Base-by-base conservation (phyloP, 139 green algal species). In the Chlamydomonas urium region DNA sequence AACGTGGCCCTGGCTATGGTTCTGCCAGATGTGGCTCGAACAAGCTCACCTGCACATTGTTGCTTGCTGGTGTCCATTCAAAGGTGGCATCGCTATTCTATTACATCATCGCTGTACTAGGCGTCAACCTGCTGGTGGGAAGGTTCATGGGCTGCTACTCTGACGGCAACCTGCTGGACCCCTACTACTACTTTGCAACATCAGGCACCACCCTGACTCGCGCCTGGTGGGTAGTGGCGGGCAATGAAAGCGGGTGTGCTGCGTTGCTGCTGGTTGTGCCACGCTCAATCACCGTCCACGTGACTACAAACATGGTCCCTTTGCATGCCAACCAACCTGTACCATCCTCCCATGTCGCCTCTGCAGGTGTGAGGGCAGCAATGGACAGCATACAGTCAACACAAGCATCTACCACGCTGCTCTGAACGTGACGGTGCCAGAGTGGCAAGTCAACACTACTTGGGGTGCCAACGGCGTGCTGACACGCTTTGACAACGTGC, bases 61-160 rank as follows among this genome's bases (percentile, higher is more conserved):
- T n/a, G n/a, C n/a, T n/a, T 53, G 14, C 17, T 90, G 37, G 85
- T n/a, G n/a, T n/a, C n/a, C n/a, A n/a, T n/a, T n/a, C n/a, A n/a
- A n/a, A n/a, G n/a, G n/a, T 94, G 4, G 89, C 77, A 35, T 17
- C 85, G 32, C 77, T 90, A 24, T 87, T 94, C 73, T 90, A 85
- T 78, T 73, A 90, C 47, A 87, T 90, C 24, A 92, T 94, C 77
- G 85, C 72, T 29, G 88, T 93, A 61, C 77, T 93, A 45, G 82
- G 66, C 8, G 70, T 93, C 23, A 82, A 87, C 61, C 66, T 91
- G 24, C 60, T 91, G n/a, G 65, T 37, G 29, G 74, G 74, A 0
- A 34, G 4, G 65, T 79, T 73, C 81, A 88, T 65, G 21, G 36
- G 38, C 5, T 84, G 78, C 48, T 28, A 58, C 23, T 4, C 38